Conservation (phyloP, 2,329 filamentous ascomycete genomes). For the Pseudogymnoascus sp. region DNA sequence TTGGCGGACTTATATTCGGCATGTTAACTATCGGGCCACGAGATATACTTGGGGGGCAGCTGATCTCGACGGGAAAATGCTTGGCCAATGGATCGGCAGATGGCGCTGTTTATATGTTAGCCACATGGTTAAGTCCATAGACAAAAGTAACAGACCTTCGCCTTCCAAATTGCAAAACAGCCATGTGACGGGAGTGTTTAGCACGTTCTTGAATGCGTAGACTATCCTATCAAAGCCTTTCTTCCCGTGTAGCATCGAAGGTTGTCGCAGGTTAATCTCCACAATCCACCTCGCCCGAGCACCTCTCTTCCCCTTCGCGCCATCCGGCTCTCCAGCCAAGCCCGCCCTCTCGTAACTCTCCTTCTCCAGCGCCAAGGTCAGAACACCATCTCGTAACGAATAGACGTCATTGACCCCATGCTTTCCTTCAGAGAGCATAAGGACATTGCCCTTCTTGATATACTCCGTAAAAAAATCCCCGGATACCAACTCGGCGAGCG, state of each 20-base stretch:
- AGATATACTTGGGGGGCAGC: slow-evolving; percentile 25
- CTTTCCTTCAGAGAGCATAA: slow-evolving; percentile 77
- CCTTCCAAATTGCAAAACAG: slow-evolving; percentile 59
- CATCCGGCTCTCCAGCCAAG: slow-evolving; percentile 61
- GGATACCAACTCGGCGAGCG: slow-evolving; percentile 61
- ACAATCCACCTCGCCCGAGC: slow-evolving; percentile 70
- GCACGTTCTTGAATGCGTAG: slow-evolving; percentile 70
- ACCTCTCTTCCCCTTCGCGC: slow-evolving; percentile 47
- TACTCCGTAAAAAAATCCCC: slow-evolving; percentile 75
- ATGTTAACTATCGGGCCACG: slow-evolving; percentile 24
- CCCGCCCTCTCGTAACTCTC: slow-evolving; percentile 77
- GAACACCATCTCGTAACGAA: slow-evolving; percentile 57
- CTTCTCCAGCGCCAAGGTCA: slow-evolving; percentile 71
- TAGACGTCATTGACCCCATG: slow-evolving; percentile 64
- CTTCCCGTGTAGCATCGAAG: slow-evolving; percentile 74
- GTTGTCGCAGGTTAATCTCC: slow-evolving; percentile 62
- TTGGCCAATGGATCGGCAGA: slow-evolving; percentile 41
- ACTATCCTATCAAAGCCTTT: slow-evolving; percentile 71
- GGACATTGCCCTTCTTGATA: slow-evolving; percentile 62
- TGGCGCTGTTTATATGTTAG: slow-evolving; percentile 32
- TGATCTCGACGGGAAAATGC: slow-evolving; percentile 37
- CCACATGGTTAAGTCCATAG: background rate
- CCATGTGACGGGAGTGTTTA: slow-evolving; percentile 63
- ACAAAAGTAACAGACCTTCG: slow-evolving; percentile 33
- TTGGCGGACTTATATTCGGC: slow-evolving; percentile 23